Percentiles rank a stretch among this genome's conserved stretches.
phyloP scores from a whole-genome alignment of 345 rosid genomes.

The Noccaea caerulescens region DNA sequence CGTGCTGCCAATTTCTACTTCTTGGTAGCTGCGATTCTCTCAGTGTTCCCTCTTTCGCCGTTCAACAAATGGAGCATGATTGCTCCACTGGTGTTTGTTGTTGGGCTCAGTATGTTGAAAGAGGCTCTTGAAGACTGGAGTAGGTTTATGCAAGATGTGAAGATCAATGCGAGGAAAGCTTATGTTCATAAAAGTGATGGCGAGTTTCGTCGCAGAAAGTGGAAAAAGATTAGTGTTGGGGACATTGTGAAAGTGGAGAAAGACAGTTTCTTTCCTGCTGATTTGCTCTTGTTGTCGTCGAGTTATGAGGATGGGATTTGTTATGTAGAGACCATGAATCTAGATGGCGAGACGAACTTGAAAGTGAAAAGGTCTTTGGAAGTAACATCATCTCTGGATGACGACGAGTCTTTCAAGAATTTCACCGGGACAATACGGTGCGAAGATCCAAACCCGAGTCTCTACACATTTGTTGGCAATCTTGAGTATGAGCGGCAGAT shows the following conservation, averaged over 20 bases:
- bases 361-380: slow-evolving; percentile 87
- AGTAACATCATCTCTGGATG: slow-evolving; percentile 65
- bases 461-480: slow-evolving; percentile 87
- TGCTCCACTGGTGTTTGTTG: slow-evolving; percentile 82
- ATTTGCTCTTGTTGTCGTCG: slow-evolving; percentile 80
- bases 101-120: slow-evolving; percentile 93
- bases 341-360: slow-evolving; percentile 97
- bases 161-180: slow-evolving; percentile 75
- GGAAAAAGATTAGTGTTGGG: slow-evolving; percentile 85
- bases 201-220: slow-evolving; percentile 57
- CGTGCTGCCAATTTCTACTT: slow-evolving; percentile 96
- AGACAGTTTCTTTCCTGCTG: slow-evolving; percentile 91
- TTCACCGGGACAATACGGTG: slow-evolving; percentile 71
- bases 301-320: slow-evolving; percentile 95
- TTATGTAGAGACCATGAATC: slow-evolving; percentile 97
- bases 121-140: slow-evolving; percentile 97
- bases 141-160: slow-evolving; percentile 88
- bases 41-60: slow-evolving; percentile 77
- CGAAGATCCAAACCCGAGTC: slow-evolving; percentile 93
- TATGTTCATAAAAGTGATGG: slow-evolving; percentile 68
- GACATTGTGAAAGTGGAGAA: slow-evolving; percentile 87
- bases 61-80: slow-evolving; percentile 90
- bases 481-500: slow-evolving; percentile 75
- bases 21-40: slow-evolving; percentile 77
- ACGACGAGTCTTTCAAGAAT: slow-evolving; percentile 66